These are phyloP conservation scores for Leishmania gerbilli DNA, from an alignment of 208 protist species.

Conservation along the genomic window DNA sequence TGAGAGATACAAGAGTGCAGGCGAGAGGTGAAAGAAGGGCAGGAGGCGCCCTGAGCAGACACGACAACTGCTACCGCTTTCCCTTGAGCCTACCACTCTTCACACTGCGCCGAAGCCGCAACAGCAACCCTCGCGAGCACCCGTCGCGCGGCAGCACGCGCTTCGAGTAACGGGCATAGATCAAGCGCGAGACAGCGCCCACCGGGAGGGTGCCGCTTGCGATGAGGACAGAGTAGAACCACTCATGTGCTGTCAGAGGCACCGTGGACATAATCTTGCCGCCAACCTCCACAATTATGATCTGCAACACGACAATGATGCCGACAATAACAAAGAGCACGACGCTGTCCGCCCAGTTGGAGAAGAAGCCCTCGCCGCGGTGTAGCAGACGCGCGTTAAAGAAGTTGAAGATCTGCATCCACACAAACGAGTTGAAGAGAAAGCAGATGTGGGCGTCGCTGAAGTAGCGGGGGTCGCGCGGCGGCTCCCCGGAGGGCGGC, in stretches of 20 bases:
- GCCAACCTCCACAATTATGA: constrained; percentile 78
- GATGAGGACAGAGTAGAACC: constrained; percentile 57
- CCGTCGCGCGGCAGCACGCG: constrained; percentile 12
- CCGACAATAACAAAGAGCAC: constrained; percentile 65
- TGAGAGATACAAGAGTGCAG: not conserved
- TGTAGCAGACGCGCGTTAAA: constrained; percentile 85
- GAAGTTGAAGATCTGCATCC: constrained; percentile 92
- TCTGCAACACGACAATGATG: constrained; percentile 63
- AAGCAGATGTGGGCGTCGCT: constrained; percentile 64
- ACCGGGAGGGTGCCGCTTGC: constrained; percentile 55
- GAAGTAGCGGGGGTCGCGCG: not conserved
- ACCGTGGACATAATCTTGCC: constrained; percentile 82
- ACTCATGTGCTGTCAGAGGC: constrained; percentile 65
- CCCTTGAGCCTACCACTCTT: constrained; percentile 12
- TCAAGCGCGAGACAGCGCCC: constrained; percentile 35
- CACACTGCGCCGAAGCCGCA: constrained; percentile 6
- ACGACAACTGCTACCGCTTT: not conserved
- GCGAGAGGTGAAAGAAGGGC: not conserved
- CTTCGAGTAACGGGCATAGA: constrained; percentile 30
- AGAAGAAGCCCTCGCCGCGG: constrained; percentile 56
- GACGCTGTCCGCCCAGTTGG: constrained; percentile 53
- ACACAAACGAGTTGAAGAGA: constrained; percentile 89
- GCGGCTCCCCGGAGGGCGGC: not conserved
- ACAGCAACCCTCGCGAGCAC: constrained; percentile 19
- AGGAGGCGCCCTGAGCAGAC: not conserved